Evolutionary conservation across 805 yeast genomes (phyloP).

Genomic region (Candida verbasci): DNA sequence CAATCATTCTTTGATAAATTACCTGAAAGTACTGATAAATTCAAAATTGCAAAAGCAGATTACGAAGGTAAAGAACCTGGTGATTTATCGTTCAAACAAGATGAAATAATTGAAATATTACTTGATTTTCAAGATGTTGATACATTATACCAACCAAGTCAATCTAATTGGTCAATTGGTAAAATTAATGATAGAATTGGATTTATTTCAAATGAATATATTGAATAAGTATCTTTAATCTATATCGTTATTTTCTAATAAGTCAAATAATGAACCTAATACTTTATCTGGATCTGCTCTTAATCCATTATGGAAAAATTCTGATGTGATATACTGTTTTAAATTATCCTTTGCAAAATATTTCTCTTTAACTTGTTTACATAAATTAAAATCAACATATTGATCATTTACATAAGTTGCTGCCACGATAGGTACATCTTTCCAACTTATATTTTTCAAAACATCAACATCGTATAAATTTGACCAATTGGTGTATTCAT

Average conservation of each 20-base stretch:
- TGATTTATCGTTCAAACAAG: conserved; percentile 31
- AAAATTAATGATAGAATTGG: conserved; percentile 24
- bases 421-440: conserved; percentile 43
- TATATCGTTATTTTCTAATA: conserved; percentile 34
- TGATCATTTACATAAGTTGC: conserved; percentile 47
- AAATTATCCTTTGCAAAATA: conserved; percentile 31
- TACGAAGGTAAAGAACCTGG: conserved; percentile 33
- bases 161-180: conserved; percentile 33
- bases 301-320: conserved; percentile 49
- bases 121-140: conserved; percentile 25
- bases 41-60: conserved; percentile 14
- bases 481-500: conserved; percentile 31
- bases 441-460: conserved; percentile 25
- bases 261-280: conserved; percentile 33
- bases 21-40: conserved; percentile 3
- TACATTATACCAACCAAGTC: conserved; percentile 15
- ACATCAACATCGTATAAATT: conserved; percentile 29
- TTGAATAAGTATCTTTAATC: conserved; percentile 20
- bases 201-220: conserved; percentile 31
- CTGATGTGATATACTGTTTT: conserved; percentile 42
- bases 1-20: conserved; percentile 19
- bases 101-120: conserved; percentile 29
- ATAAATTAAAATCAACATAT: conserved; percentile 46
- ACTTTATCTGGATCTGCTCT: conserved; percentile 38
- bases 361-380: conserved; percentile 30